A percentile compares a stretch with the other conserved stretches of the same genome.
Evolutionary conservation across 2,329 filamentous ascomycete species (phyloP).

Genomic region (Pyrenophora seminiperda): DNA sequence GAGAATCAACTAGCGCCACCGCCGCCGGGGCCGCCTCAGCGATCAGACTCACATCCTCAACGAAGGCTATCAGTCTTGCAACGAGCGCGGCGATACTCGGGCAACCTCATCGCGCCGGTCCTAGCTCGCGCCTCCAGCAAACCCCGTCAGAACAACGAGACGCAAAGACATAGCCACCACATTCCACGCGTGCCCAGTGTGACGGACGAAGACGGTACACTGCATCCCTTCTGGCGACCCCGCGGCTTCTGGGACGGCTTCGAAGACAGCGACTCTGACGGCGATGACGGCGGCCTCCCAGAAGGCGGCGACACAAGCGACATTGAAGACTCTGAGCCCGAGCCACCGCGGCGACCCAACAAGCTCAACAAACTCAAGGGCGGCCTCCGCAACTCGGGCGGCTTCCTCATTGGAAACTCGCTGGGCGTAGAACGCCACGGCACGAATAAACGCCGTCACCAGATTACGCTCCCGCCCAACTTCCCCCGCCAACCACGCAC

Average conservation of each 20-base stretch:
- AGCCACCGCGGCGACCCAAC: conserved; percentile 23
- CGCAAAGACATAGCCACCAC: conserved; percentile 23
- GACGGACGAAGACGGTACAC: conserved; percentile 50
- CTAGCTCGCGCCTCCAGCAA: conserved; percentile 40
- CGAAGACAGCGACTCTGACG: conserved; percentile 48
- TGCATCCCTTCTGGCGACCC: conserved; percentile 68
- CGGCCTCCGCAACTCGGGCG: conserved; percentile 50
- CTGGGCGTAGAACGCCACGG: conserved; percentile 58
- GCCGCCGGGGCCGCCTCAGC: conserved; percentile 37
- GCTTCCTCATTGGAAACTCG: conserved; percentile 61
- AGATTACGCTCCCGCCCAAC: conserved; percentile 32
- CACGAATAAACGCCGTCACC: conserved; percentile 39
- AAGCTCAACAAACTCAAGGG: conserved; percentile 40
- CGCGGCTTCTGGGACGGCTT: conserved; percentile 67
- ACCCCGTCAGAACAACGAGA: conserved; percentile 29
- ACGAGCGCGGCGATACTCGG: conserved; percentile 54
- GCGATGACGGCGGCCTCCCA: conserved; percentile 47
- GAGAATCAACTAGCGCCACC: conserved; percentile 49
- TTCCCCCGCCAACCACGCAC: conserved; percentile 20
- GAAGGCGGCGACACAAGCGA: conserved; percentile 55
- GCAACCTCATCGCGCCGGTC: conserved; percentile 51
- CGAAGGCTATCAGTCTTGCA: conserved; percentile 51
- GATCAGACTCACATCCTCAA: conserved; percentile 43
- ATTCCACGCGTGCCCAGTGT: conserved; percentile 37
- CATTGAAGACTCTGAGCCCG: conserved; percentile 33